Evolutionary conservation across 2,329 filamentous ascomycete genomes (phyloP).

Genomic region (Domatiomyces globalis): DNA sequence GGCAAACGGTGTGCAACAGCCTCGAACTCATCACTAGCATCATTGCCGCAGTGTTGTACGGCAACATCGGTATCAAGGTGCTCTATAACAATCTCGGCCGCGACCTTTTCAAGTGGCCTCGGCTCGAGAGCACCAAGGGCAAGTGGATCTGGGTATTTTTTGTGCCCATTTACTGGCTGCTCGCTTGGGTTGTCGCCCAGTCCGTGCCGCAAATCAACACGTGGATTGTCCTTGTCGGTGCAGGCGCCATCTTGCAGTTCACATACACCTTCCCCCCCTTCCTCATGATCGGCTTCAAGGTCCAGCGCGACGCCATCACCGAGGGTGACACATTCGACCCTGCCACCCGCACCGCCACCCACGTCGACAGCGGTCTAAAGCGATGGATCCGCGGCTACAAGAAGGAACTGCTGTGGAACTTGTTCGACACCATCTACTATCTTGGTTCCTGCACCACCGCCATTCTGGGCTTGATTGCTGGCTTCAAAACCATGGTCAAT

Average conservation of each 20-base stretch:
- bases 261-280: constrained; percentile 33
- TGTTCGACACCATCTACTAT: constrained; percentile 20
- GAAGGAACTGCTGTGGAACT: constrained; percentile 18
- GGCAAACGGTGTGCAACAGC: constrained; percentile 30
- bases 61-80: constrained; percentile 29
- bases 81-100: constrained; percentile 12
- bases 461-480: constrained; percentile 19
- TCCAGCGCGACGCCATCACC: constrained; percentile 20
- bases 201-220: constrained; percentile 31
- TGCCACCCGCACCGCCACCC: constrained; percentile 12
- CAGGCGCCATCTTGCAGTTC: constrained; percentile 33
- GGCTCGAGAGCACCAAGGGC: constrained; percentile 7
- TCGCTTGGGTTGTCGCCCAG: constrained; percentile 31
- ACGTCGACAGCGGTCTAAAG: constrained; percentile 6
- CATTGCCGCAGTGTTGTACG: constrained; percentile 28
- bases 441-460: constrained; percentile 17
- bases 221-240: constrained; percentile 28
- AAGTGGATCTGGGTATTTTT: constrained; percentile 12
- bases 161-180: constrained; percentile 32
- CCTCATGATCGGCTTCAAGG: constrained; percentile 20
- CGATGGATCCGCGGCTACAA: constrained; percentile 18
- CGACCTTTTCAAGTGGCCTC: constrained; percentile 10
- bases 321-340: constrained; percentile 17
- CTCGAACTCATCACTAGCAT: constrained; percentile 26
- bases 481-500: constrained; percentile 17